Base-by-base conservation (phyloP, 2,329 filamentous ascomycete species). In the Fusarium sp. region DNA sequence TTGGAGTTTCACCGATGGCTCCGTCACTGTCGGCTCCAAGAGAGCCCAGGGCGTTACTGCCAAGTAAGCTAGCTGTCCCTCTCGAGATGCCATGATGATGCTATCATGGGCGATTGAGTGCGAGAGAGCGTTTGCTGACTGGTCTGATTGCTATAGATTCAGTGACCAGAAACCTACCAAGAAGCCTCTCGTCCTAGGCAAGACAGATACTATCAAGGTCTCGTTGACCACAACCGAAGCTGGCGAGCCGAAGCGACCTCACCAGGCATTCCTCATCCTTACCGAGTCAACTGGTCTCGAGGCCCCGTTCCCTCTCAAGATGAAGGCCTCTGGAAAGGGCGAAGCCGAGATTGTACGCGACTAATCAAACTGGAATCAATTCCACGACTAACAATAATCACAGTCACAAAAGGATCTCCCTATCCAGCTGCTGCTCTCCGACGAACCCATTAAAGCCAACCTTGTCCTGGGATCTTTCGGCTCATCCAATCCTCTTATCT, bases 341-440 rank as follows among this genome's bases (percentile, higher is more conserved):
- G 91, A 91, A 61, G 87, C 97, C 36, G 92, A 97, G 76, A 85
- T 99, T 82, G 95, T 98, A 89, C 74, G 92, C 42, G 57, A 51
- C 48, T 33, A 31, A 20, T 38, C 26, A 36, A 15, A 35, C 31
- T 12, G 22, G 15, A 38, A 35, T 48, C 26, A 35, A 56, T 22
- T n/a, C 12, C 39, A 33, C 14, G 44, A 53, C 81, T 84, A 72
- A 83, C 76, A 36, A 56, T 26, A 31, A 24, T 57, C 59, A 38
- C n/a, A 98, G 95, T 89, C 92, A 64, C 93, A 95, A 66, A 95
- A 95, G 85, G 95, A 98, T 78, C 90, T 99, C 68, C 95, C 96
- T 28, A 79, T 91, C 70, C 94, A 97, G 83, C 91, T 98, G 78
- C 89, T 97, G 72, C 85, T 87, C 45, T 87, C 92, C 35, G 81